phyloP scores from a whole-genome alignment of 2,329 filamentous ascomycete species.

The Monosporascus sp. region DNA sequence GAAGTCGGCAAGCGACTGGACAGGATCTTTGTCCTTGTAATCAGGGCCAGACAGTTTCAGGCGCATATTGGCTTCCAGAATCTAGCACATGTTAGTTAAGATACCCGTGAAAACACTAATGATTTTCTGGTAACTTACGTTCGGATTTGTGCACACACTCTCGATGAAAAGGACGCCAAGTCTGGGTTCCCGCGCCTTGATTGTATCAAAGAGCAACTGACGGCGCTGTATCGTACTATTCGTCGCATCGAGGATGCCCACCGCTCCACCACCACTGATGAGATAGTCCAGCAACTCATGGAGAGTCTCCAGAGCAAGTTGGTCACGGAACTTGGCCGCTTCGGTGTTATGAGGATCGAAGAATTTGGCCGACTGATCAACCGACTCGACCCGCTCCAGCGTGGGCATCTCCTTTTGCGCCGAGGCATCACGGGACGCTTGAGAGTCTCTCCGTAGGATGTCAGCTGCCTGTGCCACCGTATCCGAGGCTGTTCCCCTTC shows the following conservation, averaged over 20 bases:
- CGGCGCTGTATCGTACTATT: conserved; percentile 90
- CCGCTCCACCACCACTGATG: conserved; percentile 72
- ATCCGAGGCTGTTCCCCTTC: conserved; percentile 30
- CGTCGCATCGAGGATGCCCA: conserved; percentile 94
- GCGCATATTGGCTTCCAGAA: conserved; percentile 95
- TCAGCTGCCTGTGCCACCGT: conserved; percentile 48
- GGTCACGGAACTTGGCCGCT: conserved; percentile 78
- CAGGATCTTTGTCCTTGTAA: conserved; percentile 89
- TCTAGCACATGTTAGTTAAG: conserved; percentile 28
- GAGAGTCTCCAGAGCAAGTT: conserved; percentile 85
- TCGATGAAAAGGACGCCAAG: conserved; percentile 93
- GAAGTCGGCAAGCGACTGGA: conserved; percentile 81
- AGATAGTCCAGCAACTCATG: conserved; percentile 92
- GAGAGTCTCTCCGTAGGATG: conserved; percentile 52
- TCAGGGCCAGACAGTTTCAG: conserved; percentile 93
- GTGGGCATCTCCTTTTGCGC: conserved; percentile 31
- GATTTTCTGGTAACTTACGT: conserved; percentile 32
- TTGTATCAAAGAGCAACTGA: conserved; percentile 75
- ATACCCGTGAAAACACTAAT: neutral
- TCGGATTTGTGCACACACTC: conserved; percentile 81
- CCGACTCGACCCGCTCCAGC: conserved; percentile 34
- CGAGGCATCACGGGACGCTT: conserved; percentile 23
- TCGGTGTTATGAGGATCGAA: conserved; percentile 86
- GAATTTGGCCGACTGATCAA: conserved; percentile 88
- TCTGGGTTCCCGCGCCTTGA: conserved; percentile 76